Evolutionary conservation across 805 yeast species (phyloP).

Genomic region (Saccharomycopsis oosterbeekiorum): DNA sequence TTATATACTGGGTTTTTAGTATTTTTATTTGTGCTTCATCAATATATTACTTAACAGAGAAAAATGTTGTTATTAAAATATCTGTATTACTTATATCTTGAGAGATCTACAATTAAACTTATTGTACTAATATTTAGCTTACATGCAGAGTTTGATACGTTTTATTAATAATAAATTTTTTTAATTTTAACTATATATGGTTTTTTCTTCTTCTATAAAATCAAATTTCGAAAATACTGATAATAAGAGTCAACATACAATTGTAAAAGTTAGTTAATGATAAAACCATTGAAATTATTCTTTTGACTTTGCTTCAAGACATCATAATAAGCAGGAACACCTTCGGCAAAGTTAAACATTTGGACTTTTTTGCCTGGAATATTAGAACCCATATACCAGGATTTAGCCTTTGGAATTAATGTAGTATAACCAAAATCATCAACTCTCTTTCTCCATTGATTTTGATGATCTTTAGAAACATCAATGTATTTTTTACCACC

Average conservation of each 20-base stretch:
- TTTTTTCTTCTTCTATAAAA: background rate
- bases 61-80: too few species aligned
- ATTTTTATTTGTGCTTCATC: too few species aligned
- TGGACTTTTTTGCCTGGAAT: slow-evolving; percentile 25
- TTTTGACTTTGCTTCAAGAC: slow-evolving; percentile 10
- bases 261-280: background rate
- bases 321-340: slow-evolving; percentile 20
- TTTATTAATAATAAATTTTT: background rate
- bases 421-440: slow-evolving; percentile 19
- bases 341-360: slow-evolving; percentile 21
- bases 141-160: too few species aligned
- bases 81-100: too few species aligned
- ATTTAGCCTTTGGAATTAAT: slow-evolving; percentile 22
- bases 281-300: slow-evolving; percentile 5
- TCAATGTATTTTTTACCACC: slow-evolving; percentile 9
- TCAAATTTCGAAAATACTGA: background rate
- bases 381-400: slow-evolving; percentile 27
- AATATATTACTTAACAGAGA: too few species aligned
- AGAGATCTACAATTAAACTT: too few species aligned
- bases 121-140: too few species aligned
- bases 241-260: background rate
- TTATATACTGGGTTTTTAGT: too few species aligned
- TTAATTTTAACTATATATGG: background rate
- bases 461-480: slow-evolving; percentile 21
- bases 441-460: slow-evolving; percentile 19